Evolutionary conservation across 495 filamentous ascomycete species (phyloP).

Genomic region (Penicillium crystallinum): DNA sequence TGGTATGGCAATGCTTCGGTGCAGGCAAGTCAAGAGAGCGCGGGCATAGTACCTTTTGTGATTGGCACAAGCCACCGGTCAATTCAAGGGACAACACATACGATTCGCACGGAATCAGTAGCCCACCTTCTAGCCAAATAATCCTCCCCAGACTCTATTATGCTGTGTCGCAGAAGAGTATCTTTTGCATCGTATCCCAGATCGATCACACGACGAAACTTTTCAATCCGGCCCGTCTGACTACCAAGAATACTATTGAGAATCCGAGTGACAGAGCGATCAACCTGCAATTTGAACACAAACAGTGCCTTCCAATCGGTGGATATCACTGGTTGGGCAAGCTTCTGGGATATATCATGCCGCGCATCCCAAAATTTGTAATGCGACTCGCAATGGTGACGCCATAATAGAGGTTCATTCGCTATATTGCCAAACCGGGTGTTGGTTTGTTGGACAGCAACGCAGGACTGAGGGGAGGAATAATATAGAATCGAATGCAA

Average conservation of each 20-base stretch:
- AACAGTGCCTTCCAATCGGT: constrained; percentile 77
- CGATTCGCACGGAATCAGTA: constrained; percentile 9
- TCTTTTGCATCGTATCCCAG: constrained; percentile 88
- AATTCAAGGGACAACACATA: constrained; percentile 9
- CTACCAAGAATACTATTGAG: constrained; percentile 67
- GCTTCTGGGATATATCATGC: constrained; percentile 58
- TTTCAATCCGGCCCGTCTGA: constrained; percentile 62
- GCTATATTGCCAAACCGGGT: constrained; percentile 59
- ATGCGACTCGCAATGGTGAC: constrained; percentile 57
- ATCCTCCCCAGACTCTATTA: constrained; percentile 61
- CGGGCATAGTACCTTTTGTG: constrained; percentile 64
- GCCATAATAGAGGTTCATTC: constrained; percentile 73
- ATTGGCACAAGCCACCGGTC: background rate
- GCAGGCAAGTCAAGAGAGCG: constrained; percentile 69
- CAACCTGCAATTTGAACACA: constrained; percentile 48
- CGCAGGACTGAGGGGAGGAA: constrained; percentile 44
- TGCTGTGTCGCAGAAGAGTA: constrained; percentile 61
- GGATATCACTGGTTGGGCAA: constrained; percentile 45
- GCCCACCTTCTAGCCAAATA: constrained; percentile 72
- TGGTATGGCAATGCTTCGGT: constrained; percentile 70
- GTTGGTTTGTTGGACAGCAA: constrained; percentile 54
- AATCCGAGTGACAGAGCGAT: constrained; percentile 49
- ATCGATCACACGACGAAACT: constrained; percentile 61
- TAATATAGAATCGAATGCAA: constrained; percentile 62
- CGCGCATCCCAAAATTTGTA: constrained; percentile 69